Evolutionary conservation across 495 filamentous ascomycete genomes (phyloP), one percentile per base, ranked within the genome.

Genomic region (Xylaria intraflava): DNA sequence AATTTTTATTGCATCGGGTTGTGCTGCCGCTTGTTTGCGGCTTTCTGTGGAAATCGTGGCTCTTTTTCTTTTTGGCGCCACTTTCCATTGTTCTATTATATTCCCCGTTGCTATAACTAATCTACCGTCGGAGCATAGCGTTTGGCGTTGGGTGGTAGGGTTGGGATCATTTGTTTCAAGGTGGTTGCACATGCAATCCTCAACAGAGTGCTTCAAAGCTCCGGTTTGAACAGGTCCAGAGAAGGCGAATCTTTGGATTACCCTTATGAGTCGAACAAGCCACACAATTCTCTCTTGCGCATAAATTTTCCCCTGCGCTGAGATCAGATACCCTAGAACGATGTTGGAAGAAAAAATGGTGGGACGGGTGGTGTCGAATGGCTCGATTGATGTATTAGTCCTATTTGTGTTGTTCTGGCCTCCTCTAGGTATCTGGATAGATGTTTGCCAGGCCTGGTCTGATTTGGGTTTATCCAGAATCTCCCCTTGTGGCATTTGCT

Each of bases 21-120:
- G 10, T 26, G 46, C 48, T 39, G 61, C 46, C 38, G 51, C 40
- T 62, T 47, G 64, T 56, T 64, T 59, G 62, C 53, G 56, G 59
- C 51, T 52, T 20, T 5, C 39, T 45, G 41, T 59, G 31, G 40
- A 38, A 17, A 45, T 39, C 10, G 27, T 27, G 46, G 11, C 16
- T 16, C 17, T 12, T 17, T 56, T 20, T 36, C 2, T 0, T 14
- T 42, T 16, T 44, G 22, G 23, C 14, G 39, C 62, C 46, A 46
- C 29, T 46, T 35, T 54, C 46, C 44, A 20, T 45, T 41, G 26
- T 53, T 58, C 36, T 12, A 58, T 49, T 36, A 53, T 29, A 46
- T 22, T 17, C 45, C 42, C 27, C 51, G 8, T 26, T 38, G 2
- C 24, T 44, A 5, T 48, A 35, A 35, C 53, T 49, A 7, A 48